These are phyloP conservation scores for Tinospora cordifolia DNA, from an alignment of 164 flowering plant genomes.

Conservation along the genomic window DNA sequence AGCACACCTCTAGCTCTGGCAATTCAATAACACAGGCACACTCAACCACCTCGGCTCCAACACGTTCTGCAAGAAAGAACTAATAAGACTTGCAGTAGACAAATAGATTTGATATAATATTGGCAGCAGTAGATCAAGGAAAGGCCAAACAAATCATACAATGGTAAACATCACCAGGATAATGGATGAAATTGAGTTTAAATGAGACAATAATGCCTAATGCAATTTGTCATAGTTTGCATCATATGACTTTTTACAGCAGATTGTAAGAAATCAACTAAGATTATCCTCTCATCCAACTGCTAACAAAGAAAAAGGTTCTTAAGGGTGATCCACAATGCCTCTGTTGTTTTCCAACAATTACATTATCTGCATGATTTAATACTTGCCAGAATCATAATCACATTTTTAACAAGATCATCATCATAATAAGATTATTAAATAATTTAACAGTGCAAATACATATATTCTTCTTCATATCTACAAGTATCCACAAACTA, in stretches of 20 bases:
- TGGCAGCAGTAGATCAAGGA: neutral
- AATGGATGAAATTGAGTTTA: neutral
- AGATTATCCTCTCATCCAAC: neutral
- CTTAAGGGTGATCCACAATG: neutral
- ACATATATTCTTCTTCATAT: neutral
- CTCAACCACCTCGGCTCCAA: constrained; percentile 77
- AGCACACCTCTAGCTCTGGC: constrained; percentile 68
- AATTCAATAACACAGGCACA: constrained; percentile 90
- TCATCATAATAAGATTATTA: neutral
- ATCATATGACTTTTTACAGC: too few relatives aligned
- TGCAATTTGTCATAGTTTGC: too few relatives aligned
- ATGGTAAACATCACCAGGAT: neutral
- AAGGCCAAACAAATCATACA: neutral
- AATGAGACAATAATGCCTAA: too few relatives aligned
- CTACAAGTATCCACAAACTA: neutral
- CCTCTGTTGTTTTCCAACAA: neutral
- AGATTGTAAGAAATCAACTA: too few relatives aligned
- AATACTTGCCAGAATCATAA: neutral
- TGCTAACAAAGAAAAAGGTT: neutral
- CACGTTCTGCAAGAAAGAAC: constrained; percentile 60
- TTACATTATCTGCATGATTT: neutral
- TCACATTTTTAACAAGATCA: neutral
- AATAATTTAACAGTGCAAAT: neutral
- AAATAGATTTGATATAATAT: neutral
- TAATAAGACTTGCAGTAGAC: neutral